Base-by-base conservation (phyloP, 805 yeast genomes). In the Yarrowia keelungensis region DNA sequence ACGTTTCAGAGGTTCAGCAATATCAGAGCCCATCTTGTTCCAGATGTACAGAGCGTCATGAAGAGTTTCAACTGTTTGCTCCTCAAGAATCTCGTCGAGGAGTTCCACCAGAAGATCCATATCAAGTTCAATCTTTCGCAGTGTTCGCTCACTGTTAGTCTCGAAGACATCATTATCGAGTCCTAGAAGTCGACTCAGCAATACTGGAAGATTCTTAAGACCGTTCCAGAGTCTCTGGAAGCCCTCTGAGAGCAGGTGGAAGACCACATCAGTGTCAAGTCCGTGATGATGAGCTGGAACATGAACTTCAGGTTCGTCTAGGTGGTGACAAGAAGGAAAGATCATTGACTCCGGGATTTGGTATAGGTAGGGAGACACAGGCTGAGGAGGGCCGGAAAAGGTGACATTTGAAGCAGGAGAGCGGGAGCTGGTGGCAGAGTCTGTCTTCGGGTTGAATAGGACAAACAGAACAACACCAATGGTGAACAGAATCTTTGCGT, bases 191-290 rank as follows among this genome's bases (percentile, higher is more conserved):
- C 45, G 59, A 39, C 36, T 39, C 8, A 53, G 12, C 8, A 53
- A 5, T 3, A 16, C 8, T 1, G 59, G 59, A 1, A 53, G 16
- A 8, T 39, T 53, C n/a, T 14, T 19, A 19, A 53, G 16, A n/a
- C 59, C 59, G 45, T 53, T 53, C 35, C 43, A 53, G 11, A 53
- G 16, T 9, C 59, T 26, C 35, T 53, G 59, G n/a, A 53, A 39
- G 2, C n/a, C 35, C 11, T 53, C 59, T 3, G 59, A 39, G 2
- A 53, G 16, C 8, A 38, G 14, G 8, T 39, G 5, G 36, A 22
- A 5, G 32, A 22, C 59, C 4, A 8, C 15, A 1, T 38, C 35
- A 8, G 11, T 36, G 32, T 14, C 14, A 2, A 35, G 16, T 11
- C 22, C 7, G 43, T n/a, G 10, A 4, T 35, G 38, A 9, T 35